Base-by-base conservation (phyloP, 345 rosid genomes). In the Gossypium longicalyx region DNA sequence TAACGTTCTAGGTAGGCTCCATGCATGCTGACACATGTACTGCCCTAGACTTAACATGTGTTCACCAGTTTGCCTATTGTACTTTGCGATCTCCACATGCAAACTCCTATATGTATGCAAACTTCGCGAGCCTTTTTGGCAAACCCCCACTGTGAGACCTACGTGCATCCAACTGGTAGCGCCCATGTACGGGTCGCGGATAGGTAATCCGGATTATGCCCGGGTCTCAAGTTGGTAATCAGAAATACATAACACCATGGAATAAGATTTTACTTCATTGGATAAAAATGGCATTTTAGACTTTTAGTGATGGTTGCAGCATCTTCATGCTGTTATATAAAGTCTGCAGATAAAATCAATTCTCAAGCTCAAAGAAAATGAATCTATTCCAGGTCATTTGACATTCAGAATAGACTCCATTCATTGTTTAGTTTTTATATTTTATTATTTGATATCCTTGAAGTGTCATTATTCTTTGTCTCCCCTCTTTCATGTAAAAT, bases 391-490 rank as follows among this genome's bases (percentile, higher is more conserved):
- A 52, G 62, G 73, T 10, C 9, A 51, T 8, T 56, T 70, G 48
- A 53, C 73, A 29, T 70, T 70, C 27, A 11, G n/a, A 71, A 56
- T 71, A 38, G 73, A 56, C 64, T 38, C 54, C 65, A 60, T 7
- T 60, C n/a, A 23, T 12, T 29, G 41, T 34, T 34, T 34, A 60
- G 12, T 56, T n/a, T 8, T 49, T 23, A 2, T 61, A 59, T 29
- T 51, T 62, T 62, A 73, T 29, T 15, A 62, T 62, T 62, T 61
- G 45, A 48, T 73, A 49, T 48, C 44, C 2, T 20, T 48, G 63
- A 61, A 62, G 76, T 61, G 5, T 61, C 29, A 73, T 45, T 73
- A 48, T 73, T 63, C 76, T 61, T 61, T 73, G n/a, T 72, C 76
- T 44, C 44, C 53, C 57, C 7, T 41, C 54, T 44, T 60, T 53